Evolutionary conservation across 176 grass and related monocot genomes (phyloP).

Genomic region (Melocanna baccifera): DNA sequence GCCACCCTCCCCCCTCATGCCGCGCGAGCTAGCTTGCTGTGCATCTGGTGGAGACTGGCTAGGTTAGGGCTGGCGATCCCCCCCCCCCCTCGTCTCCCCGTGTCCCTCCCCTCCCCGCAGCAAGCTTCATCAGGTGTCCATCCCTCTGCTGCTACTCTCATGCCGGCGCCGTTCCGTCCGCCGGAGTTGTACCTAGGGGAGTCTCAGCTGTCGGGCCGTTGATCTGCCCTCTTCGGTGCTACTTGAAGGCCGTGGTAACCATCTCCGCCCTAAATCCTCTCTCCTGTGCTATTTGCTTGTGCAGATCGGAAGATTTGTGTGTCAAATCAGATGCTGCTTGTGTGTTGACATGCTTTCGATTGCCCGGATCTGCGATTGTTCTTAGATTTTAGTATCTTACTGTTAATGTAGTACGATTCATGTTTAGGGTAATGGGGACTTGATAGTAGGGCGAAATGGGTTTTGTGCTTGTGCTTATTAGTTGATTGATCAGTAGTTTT

Average conservation of each 20-base stretch:
- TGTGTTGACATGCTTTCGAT: not conserved
- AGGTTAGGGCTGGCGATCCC: constrained; percentile 23
- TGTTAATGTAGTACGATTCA: not conserved
- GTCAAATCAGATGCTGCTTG: not conserved
- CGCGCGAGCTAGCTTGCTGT: constrained; percentile 4
- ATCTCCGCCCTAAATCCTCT: not conserved
- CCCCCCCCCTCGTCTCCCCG: not conserved
- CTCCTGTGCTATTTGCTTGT: not conserved
- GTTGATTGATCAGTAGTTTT: not conserved
- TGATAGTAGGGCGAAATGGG: not conserved
- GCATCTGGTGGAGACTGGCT: not conserved
- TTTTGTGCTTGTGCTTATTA: not conserved
- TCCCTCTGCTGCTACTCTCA: not conserved
- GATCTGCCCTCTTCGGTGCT: not conserved
- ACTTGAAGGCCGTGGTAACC: not conserved
- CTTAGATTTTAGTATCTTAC: not conserved
- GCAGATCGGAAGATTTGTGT: not conserved
- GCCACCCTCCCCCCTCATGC: not conserved
- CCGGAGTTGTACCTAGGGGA: not conserved
- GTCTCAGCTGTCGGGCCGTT: not conserved
- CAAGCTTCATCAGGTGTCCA: not conserved
- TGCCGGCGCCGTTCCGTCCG: not conserved
- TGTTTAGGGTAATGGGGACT: not conserved
- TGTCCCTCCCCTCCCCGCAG: not conserved
- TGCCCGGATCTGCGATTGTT: constrained; percentile 1